Base-by-base conservation (phyloP, 768 basidiomycete genomes). In the Solioccasus polychromus region DNA sequence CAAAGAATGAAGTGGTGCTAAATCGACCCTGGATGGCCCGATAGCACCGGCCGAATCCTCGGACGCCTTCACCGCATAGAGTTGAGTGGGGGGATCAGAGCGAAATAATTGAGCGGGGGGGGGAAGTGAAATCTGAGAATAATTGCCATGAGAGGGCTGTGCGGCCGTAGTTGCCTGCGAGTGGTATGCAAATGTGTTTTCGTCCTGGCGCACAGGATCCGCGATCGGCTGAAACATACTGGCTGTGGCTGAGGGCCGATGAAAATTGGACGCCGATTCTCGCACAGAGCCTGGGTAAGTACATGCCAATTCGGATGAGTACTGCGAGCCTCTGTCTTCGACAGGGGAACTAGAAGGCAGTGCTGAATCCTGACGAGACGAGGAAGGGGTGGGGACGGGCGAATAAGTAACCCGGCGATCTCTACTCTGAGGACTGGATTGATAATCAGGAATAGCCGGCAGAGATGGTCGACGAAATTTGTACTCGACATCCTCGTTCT, bases 1-100 rank as follows among this genome's bases (percentile, higher is more conserved):
- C 44, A 85, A 67, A 17, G 76, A 67, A 42, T 76, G 68, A 39
- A 88, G 69, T 12, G 85, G 83, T 7, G 78, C 80, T 14, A 87
- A 72, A 47, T 73, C 74, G 28, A 71, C 64, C 26, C 67, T 61
- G 14, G 58, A 50, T 4, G 64, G 48, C 44, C 64, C 64, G 12
- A 57, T 52, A 8, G 53, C 34, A 23, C 40, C 20, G 19, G 36
- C 12, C 15, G 60, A 31, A 19, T 55, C 66, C 1, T 58, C 63
- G 19, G 51, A 30, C 3, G 56, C n/a, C 28, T 40, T 47, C 22
- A 67, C 67, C 29, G 67, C 58, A 41, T 63, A 64, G 11, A 66
- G 58, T 30, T 61, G 64, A 23, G 58, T 42, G 4, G 64, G 58
- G 1, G 45, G 57, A 22, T 60, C 67, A 23, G 62, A 34, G 5